Base-by-base conservation (phyloP, 2,329 filamentous ascomycete species). In the Xylaria sp. region DNA sequence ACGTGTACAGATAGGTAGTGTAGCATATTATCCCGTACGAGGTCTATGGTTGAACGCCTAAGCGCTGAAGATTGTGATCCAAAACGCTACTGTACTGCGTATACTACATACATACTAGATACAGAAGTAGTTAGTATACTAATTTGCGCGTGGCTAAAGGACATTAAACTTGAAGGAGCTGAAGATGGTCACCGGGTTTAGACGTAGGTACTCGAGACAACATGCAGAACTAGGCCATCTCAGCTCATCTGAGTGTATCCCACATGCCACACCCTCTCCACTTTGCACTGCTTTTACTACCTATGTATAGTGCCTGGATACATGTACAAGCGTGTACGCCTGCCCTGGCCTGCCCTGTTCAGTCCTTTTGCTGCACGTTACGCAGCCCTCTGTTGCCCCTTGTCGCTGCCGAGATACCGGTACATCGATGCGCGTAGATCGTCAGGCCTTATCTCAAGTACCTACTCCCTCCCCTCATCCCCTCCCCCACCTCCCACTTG, bases 211-310 rank as follows among this genome's bases (percentile, higher is more conserved):
- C 64, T 63, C 22, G 55, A 54, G 42, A 63, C 55, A 51, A 31
- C 36, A 45, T 63, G 59, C 47, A 47, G 63, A 31, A 29, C 64
- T 56, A 59, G 57, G 51, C 61, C 42, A 67, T 67, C 65, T 59
- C 65, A 64, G 61, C 59, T 66, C 62, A 66, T 63, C 58, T 51
- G 59, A 57, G 50, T 59, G 49, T 42, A 44, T 50, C 55, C 54
- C 67, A 67, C 67, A 64, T 63, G 63, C 42, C 59, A 56, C 54
- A 55, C 53, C 53, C 53, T 45, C 59, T 53, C 53, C 54, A 20
- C 33, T 25, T 42, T 36, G 39, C 42, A 27, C 39, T 55, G 36
- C 17, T 33, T 51, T 45, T 31, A 22, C 45, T 20, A n/a, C n/a
- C n/a, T n/a, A 49, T 47, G 22, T 25, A 45, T 49, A 63, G 61